Evolutionary conservation across 495 filamentous ascomycete genomes (phyloP).

Genomic region (Penicillium arizonense): DNA sequence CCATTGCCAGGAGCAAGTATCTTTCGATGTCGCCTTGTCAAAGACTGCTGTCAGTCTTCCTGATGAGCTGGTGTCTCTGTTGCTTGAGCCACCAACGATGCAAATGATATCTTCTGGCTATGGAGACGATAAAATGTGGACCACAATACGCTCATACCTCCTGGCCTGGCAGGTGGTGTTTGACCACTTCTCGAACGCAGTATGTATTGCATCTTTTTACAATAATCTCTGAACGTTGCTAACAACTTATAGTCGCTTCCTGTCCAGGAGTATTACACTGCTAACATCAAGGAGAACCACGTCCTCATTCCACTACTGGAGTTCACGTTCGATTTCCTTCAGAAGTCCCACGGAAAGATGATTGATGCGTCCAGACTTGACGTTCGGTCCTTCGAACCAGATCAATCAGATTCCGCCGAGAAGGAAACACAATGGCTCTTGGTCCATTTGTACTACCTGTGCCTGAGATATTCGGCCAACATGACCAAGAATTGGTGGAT

Average conservation of each 20-base stretch:
- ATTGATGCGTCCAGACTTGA: conserved; percentile 66
- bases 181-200: conserved; percentile 75
- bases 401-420: conserved; percentile 56
- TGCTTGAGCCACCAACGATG: conserved; percentile 50
- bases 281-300: conserved; percentile 70
- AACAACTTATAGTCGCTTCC: conserved; percentile 59
- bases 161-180: conserved; percentile 90
- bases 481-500: conserved; percentile 87
- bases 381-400: conserved; percentile 65
- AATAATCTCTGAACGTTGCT: conserved; percentile 3
- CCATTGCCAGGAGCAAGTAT: conserved; percentile 73
- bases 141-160: conserved; percentile 68
- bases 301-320: conserved; percentile 67
- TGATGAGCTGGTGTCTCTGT: conserved; percentile 66
- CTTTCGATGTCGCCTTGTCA: conserved; percentile 75
- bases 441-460: conserved; percentile 81
- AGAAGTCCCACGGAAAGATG: conserved; percentile 64
- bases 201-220: conserved; percentile 29
- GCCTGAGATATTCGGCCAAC: conserved; percentile 70
- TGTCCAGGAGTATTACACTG: conserved; percentile 74
- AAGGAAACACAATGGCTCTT: conserved; percentile 78
- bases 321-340: conserved; percentile 80
- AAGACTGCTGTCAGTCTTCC: conserved; percentile 66
- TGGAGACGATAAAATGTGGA: conserved; percentile 41
- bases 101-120: conserved; percentile 47